These are phyloP conservation scores for Salvia splendens DNA, from an alignment of 257 asterid genomes.

Conservation along the genomic window DNA sequence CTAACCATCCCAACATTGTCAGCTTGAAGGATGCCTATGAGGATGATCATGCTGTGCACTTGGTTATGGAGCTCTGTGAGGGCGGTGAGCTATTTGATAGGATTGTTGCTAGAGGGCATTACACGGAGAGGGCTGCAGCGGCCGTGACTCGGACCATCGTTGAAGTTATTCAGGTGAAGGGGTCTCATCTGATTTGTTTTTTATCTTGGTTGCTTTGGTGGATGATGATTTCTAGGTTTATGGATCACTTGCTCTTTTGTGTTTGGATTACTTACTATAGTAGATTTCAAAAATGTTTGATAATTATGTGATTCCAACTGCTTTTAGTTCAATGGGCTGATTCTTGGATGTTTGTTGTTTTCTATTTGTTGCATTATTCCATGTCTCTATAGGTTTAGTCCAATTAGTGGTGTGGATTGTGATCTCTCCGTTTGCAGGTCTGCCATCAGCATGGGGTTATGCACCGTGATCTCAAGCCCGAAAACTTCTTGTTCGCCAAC, in stretches of 20 bases:
- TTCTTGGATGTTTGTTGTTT: neutral
- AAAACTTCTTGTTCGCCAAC: slow-evolving; percentile 60
- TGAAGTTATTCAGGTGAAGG: slow-evolving; percentile 59
- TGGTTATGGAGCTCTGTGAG: slow-evolving; percentile 75
- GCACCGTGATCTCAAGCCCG: slow-evolving; percentile 76
- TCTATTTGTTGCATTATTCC: slow-evolving; percentile 1
- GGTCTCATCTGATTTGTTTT: neutral
- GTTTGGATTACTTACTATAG: neutral
- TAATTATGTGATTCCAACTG: neutral
- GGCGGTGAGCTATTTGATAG: slow-evolving; percentile 72
- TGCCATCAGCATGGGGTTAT: slow-evolving; percentile 70
- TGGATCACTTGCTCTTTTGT: slow-evolving; percentile 4
- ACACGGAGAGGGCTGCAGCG: slow-evolving; percentile 71
- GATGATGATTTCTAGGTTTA: neutral
- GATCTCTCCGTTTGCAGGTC: slow-evolving; percentile 34
- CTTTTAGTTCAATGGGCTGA: neutral
- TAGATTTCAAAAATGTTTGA: neutral
- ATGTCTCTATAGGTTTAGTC: neutral
- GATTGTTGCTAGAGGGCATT: slow-evolving; percentile 67
- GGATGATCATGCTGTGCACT: slow-evolving; percentile 59
- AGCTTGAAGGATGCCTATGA: slow-evolving; percentile 58
- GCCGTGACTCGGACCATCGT: slow-evolving; percentile 59
- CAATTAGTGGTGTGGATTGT: neutral
- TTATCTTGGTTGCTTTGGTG: slow-evolving; percentile 9
- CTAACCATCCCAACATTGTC: slow-evolving; percentile 55